Evolutionary conservation across 768 basidiomycete genomes (phyloP), one percentile per base, ranked within the genome.

Genomic region (Hortiboletus campestris): DNA sequence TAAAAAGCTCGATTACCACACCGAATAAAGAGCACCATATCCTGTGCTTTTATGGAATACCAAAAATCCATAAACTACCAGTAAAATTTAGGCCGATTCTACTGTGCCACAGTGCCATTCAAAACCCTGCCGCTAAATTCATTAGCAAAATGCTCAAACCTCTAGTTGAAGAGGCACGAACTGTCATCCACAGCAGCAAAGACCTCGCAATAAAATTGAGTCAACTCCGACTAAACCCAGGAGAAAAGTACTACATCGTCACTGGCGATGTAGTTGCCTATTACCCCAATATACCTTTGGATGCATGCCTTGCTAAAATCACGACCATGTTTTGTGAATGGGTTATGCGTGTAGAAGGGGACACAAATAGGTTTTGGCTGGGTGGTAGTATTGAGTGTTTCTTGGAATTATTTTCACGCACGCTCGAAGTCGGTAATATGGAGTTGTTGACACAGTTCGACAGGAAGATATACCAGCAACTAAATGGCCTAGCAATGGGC

Each of bases 11-110:
- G 0, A 6, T 42, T 42, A 42, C 41, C 13, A 1, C 20, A 4
- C 29, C 29, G 7, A 7, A 9, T 7, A 29, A 29, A 29, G 29
- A 3, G 0, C 54, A 59, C 28, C 16, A 49, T 10, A 29, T 59
- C 3, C 50, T 46, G 0, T 3, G 8, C 3, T 52, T 56, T 19
- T 59, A 59, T 45, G 58, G 58, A 6, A 51, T 59, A 1, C 58
- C 58, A 2, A 59, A 59, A 9, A 58, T 58, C 12, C 54, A 59
- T 28, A 59, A 59, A 39, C 2, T 13, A 2, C 58, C 58, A 0
- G 54, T 56, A 0, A 58, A 58, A 50, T 58, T 58, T 7, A 10
- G 52, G 2, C 52, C 38, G 0, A 58, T 58, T 0, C 2, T 58
- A 2, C 52, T 43, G 0, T 58, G 52, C 4, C 51, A 54, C 17